A percentile compares a stretch with the other conserved stretches of the same genome.
These are phyloP conservation scores for Trematosphaeria pertusa DNA, from an alignment of 2,329 filamentous ascomycete species.

Conservation along the genomic window DNA sequence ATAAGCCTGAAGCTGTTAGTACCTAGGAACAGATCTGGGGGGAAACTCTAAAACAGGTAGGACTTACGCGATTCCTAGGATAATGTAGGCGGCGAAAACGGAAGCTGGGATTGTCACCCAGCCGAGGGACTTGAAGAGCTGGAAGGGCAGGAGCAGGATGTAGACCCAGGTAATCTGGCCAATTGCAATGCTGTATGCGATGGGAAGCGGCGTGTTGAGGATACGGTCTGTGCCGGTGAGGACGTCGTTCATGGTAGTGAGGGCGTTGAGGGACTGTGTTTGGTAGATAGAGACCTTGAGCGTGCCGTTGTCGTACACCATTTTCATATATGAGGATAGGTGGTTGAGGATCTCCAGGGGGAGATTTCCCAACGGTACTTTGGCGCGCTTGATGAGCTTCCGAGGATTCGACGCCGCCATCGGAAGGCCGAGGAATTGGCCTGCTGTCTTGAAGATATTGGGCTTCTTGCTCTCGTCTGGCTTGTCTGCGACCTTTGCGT, in stretches of 20 bases:
- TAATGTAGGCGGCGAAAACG: constrained; percentile 77
- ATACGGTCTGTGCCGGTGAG: constrained; percentile 77
- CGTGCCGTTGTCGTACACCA: constrained; percentile 62
- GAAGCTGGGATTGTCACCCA: constrained; percentile 83
- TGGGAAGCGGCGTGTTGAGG: constrained; percentile 78
- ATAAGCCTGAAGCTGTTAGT: constrained; percentile 56
- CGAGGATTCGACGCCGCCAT: constrained; percentile 80
- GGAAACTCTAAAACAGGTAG: neutral
- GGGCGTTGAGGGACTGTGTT: constrained; percentile 64
- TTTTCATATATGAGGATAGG: constrained; percentile 70
- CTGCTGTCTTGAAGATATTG: constrained; percentile 62
- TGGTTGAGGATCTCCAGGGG: constrained; percentile 80
- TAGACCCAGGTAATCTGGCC: constrained; percentile 87
- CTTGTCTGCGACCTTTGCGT: constrained; percentile 62
- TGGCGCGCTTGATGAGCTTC: constrained; percentile 74
- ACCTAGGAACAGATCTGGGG: neutral
- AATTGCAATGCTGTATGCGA: constrained; percentile 85
- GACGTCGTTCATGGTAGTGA: constrained; percentile 73
- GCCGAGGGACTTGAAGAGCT: constrained; percentile 67
- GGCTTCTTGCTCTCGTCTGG: constrained; percentile 40
- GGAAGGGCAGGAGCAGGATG: constrained; percentile 80
- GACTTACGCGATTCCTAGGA: constrained; percentile 69
- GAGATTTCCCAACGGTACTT: constrained; percentile 76
- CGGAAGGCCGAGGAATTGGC: constrained; percentile 76
- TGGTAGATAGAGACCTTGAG: constrained; percentile 66